phyloP scores from a whole-genome alignment of 805 yeast genomes.

The Teunomyces panamensis region DNA sequence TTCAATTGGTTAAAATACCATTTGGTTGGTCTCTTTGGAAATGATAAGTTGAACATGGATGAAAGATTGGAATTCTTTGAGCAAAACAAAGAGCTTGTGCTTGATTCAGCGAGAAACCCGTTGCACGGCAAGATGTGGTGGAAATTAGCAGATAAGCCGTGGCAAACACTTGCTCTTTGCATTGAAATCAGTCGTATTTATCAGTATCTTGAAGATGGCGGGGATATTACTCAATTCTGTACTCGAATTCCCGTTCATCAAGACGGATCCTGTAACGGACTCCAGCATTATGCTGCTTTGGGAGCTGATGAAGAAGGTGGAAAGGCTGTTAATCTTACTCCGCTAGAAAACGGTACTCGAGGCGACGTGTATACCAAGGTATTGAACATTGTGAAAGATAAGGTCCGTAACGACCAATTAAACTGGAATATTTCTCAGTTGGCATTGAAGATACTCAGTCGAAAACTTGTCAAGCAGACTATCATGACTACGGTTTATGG shows the following conservation, averaged over 20 bases:
- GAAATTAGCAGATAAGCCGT: constrained; percentile 36
- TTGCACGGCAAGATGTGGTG: constrained; percentile 30
- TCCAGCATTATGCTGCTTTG: constrained; percentile 45
- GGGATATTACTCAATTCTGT: constrained; percentile 17
- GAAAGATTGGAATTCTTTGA: constrained; percentile 28
- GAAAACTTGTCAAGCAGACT: constrained; percentile 40
- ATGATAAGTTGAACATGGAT: constrained; percentile 22
- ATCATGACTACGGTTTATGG: constrained; percentile 48
- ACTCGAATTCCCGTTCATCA: constrained; percentile 38
- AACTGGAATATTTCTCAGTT: background rate
- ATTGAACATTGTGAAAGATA: constrained; percentile 19
- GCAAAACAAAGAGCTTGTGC: constrained; percentile 17
- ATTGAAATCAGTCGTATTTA: constrained; percentile 25
- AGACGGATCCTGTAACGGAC: constrained; percentile 47
- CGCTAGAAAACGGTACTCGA: constrained; percentile 12
- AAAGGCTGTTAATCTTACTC: constrained; percentile 35
- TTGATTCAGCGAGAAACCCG: constrained; percentile 29
- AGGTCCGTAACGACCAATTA: constrained; percentile 6
- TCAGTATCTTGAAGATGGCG: constrained; percentile 13
- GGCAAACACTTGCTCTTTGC: constrained; percentile 38
- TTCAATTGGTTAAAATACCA: constrained; percentile 39
- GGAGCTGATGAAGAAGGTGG: constrained; percentile 38
- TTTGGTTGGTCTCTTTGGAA: constrained; percentile 32
- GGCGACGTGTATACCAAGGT: constrained; percentile 37
- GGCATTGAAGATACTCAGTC: constrained; percentile 3